Conservation (phyloP, 2,329 filamentous ascomycete genomes). For the Alternaria hordeiaustralica region DNA sequence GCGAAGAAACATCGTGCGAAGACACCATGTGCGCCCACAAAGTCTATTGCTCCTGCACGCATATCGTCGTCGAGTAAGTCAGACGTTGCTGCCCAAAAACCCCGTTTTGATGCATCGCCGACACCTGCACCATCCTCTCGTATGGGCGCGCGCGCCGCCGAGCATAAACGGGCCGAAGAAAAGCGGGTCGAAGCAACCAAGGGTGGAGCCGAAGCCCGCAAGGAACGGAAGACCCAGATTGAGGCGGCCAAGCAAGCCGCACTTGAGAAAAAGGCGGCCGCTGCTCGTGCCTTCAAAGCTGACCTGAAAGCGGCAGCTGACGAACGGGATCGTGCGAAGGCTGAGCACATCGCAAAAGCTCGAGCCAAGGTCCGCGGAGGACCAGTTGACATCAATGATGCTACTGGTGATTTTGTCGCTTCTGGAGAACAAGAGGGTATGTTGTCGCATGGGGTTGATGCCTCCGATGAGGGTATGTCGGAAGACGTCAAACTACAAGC, state of each 20-base stretch:
- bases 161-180: constrained; percentile 3
- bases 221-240: constrained; percentile 11
- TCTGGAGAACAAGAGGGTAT: not conserved
- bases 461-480: not conserved
- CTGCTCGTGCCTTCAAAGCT: constrained; percentile 18
- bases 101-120: not conserved
- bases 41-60: not conserved
- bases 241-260: constrained; percentile 16
- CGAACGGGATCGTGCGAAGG: constrained; percentile 5
- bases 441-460: not conserved
- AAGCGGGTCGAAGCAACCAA: constrained; percentile 1
- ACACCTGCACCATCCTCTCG: not conserved
- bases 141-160: not conserved
- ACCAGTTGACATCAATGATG: not conserved
- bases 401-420: not conserved
- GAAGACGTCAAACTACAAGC: not conserved
- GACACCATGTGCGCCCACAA: not conserved
- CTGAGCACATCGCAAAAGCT: constrained; percentile 19
- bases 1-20: not conserved
- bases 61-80: not conserved
- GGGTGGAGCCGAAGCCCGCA: constrained; percentile 4
- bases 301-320: constrained; percentile 6
- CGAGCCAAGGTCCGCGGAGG: constrained; percentile 21
- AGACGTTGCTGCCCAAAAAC: not conserved
- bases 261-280: constrained; percentile 16